phyloP scores from a whole-genome alignment of 2,329 filamentous ascomycete species.

The Calonectria leucothoes region DNA sequence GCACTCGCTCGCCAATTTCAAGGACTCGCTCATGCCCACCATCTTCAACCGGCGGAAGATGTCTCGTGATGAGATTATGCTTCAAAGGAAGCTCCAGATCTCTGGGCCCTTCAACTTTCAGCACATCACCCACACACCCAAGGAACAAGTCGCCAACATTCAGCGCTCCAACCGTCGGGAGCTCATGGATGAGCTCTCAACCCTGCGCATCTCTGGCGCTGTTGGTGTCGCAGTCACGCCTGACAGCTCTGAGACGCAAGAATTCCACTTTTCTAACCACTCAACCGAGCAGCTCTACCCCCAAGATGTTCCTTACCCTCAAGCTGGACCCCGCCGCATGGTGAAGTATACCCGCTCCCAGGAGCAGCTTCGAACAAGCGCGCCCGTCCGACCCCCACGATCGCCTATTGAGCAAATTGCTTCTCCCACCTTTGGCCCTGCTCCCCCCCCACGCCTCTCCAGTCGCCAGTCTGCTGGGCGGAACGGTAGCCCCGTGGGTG shows the following conservation, averaged over 20 bases:
- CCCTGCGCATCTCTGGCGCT: constrained; percentile 47
- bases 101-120: constrained; percentile 76
- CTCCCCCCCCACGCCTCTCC: constrained; percentile 65
- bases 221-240: constrained; percentile 23
- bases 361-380: constrained; percentile 60
- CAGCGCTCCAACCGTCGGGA: constrained; percentile 54
- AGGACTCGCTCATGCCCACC: constrained; percentile 60
- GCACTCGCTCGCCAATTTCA: constrained; percentile 44
- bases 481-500: constrained; percentile 51
- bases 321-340: constrained; percentile 43
- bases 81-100: constrained; percentile 62
- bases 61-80: constrained; percentile 47
- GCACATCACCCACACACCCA: constrained; percentile 69
- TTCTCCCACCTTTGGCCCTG: constrained; percentile 50
- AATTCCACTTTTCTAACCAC: constrained; percentile 60
- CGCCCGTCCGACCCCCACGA: constrained; percentile 59
- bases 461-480: constrained; percentile 64
- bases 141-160: constrained; percentile 58
- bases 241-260: constrained; percentile 48
- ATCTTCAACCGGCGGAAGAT: constrained; percentile 64
- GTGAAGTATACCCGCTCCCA: constrained; percentile 60
- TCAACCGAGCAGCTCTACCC: constrained; percentile 45
- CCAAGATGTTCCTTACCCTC: constrained; percentile 23
- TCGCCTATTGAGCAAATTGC: constrained; percentile 37
- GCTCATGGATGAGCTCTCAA: constrained; percentile 57